A percentile compares a stretch with the other conserved stretches of the same genome.
phyloP scores from a whole-genome alignment of 1,284 basidiomycete species.

The Cutaneotrichosporon daszewskae region DNA sequence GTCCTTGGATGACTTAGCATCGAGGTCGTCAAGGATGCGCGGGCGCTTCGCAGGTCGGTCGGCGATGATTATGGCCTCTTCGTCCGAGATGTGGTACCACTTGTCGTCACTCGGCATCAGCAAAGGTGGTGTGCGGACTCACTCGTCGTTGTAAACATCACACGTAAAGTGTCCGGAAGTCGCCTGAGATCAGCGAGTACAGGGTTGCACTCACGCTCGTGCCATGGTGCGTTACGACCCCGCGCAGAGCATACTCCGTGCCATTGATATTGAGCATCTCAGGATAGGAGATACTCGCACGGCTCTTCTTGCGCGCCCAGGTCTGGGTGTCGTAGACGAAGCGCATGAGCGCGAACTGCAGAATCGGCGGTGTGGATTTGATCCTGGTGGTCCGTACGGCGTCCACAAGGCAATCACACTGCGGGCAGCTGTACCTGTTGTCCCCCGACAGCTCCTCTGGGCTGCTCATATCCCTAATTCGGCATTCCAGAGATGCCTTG shows the following conservation, averaged over 20 bases:
- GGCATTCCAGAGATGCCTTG: slow-evolving; percentile 64
- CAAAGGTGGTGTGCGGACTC: slow-evolving; percentile 41
- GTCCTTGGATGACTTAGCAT: slow-evolving; percentile 58
- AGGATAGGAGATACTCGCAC: slow-evolving; percentile 69
- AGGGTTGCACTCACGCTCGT: slow-evolving; percentile 40
- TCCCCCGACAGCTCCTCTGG: slow-evolving; percentile 70
- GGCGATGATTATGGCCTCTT: slow-evolving; percentile 42
- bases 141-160: slow-evolving; percentile 74
- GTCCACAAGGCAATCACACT: slow-evolving; percentile 63
- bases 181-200: slow-evolving; percentile 53
- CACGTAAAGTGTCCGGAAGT: slow-evolving; percentile 90
- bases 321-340: slow-evolving; percentile 77
- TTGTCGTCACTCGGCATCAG: slow-evolving; percentile 39
- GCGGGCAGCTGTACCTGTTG: slow-evolving; percentile 76
- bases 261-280: slow-evolving; percentile 56
- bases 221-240: slow-evolving; percentile 78
- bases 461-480: slow-evolving; percentile 58
- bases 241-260: slow-evolving; percentile 65
- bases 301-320: slow-evolving; percentile 75
- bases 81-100: slow-evolving; percentile 92
- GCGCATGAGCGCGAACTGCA: slow-evolving; percentile 82
- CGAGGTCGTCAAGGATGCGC: slow-evolving; percentile 15
- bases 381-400: slow-evolving; percentile 70
- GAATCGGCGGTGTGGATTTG: slow-evolving; percentile 63
- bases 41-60: slow-evolving; percentile 20